Evolutionary conservation across 345 rosid genomes (phyloP).

Genomic region (Syzygium jambos): DNA sequence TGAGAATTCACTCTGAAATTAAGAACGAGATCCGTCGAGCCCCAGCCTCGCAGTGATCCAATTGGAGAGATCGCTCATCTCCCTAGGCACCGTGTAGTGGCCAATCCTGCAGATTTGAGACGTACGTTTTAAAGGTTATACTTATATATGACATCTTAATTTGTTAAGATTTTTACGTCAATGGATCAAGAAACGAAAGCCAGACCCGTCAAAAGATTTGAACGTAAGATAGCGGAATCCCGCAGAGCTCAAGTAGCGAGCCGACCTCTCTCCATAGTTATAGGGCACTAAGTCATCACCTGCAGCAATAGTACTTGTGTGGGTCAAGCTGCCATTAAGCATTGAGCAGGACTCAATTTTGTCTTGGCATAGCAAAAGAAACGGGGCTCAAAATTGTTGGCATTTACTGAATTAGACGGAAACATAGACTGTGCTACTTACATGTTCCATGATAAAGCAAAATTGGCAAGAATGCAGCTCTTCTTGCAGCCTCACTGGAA

Average conservation of each 20-base stretch:
- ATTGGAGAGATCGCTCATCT: conserved; percentile 67
- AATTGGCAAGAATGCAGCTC: conserved; percentile 61
- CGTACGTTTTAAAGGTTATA: neutral
- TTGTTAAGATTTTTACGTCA: neutral
- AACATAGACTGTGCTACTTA: conserved; percentile 6
- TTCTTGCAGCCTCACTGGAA: conserved; percentile 53
- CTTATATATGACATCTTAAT: neutral
- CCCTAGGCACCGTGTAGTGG: conserved; percentile 82
- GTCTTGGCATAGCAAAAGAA: neutral
- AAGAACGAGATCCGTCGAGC: conserved; percentile 38
- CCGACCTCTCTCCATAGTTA: conserved; percentile 75
- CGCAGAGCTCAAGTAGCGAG: conserved; percentile 40
- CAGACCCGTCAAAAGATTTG: conserved; percentile 69
- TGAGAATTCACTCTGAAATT: neutral
- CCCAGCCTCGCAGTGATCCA: conserved; percentile 71
- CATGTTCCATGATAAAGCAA: conserved; percentile 59
- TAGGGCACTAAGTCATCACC: conserved; percentile 80
- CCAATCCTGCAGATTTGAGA: conserved; percentile 56
- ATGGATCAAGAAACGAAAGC: neutral
- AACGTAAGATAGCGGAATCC: conserved; percentile 67
- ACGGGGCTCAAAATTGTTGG: neutral
- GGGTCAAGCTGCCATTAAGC: neutral
- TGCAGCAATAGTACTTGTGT: conserved; percentile 11
- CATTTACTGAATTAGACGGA: neutral
- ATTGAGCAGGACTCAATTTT: neutral